Conservation (phyloP, 2,329 filamentous ascomycete species). For the Colletotrichum falcatum region DNA sequence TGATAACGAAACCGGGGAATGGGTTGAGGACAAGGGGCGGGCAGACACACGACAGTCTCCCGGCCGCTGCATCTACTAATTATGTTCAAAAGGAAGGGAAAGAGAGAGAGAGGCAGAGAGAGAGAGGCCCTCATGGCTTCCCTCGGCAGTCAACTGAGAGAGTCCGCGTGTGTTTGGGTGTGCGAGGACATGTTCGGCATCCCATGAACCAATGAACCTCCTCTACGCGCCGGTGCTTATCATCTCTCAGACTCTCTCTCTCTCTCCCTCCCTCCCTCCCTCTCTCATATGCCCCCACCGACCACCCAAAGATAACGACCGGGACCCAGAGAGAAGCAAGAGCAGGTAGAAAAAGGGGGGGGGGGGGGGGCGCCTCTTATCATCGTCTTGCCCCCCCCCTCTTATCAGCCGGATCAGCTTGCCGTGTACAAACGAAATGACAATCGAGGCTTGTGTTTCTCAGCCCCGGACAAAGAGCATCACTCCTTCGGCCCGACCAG, state of each 20-base stretch:
- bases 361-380: background rate
- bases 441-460: too few relatives aligned
- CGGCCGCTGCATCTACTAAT: background rate
- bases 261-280: background rate
- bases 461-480: background rate
- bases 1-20: background rate
- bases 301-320: slow-evolving; percentile 14
- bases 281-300: background rate
- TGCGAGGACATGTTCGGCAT: background rate
- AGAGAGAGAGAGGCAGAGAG: background rate
- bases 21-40: background rate
- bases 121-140: background rate
- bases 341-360: background rate
- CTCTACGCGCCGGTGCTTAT: background rate
- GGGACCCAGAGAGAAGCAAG: background rate
- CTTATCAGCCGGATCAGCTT: too few relatives aligned
- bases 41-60: background rate
- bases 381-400: background rate
- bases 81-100: background rate
- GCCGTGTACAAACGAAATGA: too few relatives aligned
- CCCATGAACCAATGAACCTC: background rate
- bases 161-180: background rate
- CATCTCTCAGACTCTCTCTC: background rate
- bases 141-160: background rate
- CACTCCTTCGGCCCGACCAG: background rate